phyloP scores from a whole-genome alignment of 2,329 filamentous ascomycete species.

The Penicillium sp. region DNA sequence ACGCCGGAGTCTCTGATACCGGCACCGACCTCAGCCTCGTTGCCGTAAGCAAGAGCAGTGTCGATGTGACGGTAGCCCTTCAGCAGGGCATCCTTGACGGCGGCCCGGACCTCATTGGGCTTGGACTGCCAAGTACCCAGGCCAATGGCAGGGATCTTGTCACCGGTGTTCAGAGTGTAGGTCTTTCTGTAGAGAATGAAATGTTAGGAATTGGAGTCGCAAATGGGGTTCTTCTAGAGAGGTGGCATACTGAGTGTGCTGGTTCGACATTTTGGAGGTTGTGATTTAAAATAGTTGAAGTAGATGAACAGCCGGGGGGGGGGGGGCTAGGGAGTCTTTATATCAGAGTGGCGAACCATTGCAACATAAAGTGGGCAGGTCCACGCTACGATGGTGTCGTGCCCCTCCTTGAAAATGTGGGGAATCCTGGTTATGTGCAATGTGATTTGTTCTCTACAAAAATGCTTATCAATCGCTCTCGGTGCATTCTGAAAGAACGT shows the following conservation, averaged over 20 bases:
- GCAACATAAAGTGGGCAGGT: constrained; percentile 23
- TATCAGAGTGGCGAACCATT: constrained; percentile 1
- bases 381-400: constrained; percentile 23
- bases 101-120: constrained; percentile 51
- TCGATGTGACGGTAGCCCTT: constrained; percentile 59
- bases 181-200: constrained; percentile 27
- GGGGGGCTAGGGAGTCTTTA: constrained; percentile 7
- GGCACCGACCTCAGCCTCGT: constrained; percentile 65
- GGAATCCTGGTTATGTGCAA: constrained; percentile 1
- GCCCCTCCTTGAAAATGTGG: constrained; percentile 7
- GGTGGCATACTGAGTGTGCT: constrained; percentile 21
- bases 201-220: not conserved
- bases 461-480: not conserved
- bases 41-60: constrained; percentile 56
- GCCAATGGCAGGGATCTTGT: constrained; percentile 50
- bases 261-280: constrained; percentile 23
- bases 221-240: not conserved
- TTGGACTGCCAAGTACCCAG: constrained; percentile 59
- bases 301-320: not conserved
- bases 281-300: not conserved
- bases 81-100: constrained; percentile 51
- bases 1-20: constrained; percentile 67
- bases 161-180: constrained; percentile 52
- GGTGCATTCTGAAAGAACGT: not conserved
- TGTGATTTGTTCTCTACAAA: not conserved